These are phyloP conservation scores for Candida michaelii DNA, from an alignment of 805 yeast genomes.

Conservation along the genomic window DNA sequence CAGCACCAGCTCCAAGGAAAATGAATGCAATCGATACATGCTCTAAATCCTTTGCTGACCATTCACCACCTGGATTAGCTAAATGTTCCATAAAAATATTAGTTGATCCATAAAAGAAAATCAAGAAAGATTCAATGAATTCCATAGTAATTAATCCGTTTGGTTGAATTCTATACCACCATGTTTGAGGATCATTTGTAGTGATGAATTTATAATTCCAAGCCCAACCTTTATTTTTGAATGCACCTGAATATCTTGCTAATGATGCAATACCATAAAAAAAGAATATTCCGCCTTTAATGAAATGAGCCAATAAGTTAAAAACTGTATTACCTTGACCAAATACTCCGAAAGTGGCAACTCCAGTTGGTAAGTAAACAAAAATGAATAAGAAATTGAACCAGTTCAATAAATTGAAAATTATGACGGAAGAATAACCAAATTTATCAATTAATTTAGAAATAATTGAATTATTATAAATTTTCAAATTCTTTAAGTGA, in stretches of 20 bases:
- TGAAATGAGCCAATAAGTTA: slow-evolving; percentile 89
- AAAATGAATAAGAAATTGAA: slow-evolving; percentile 62
- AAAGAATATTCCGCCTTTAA: slow-evolving; percentile 91
- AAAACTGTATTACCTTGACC: slow-evolving; percentile 71
- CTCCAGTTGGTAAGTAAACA: slow-evolving; percentile 56
- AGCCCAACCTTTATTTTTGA: slow-evolving; percentile 76
- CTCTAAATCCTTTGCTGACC: slow-evolving; percentile 64
- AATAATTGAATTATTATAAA: slow-evolving; percentile 15
- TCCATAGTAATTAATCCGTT: slow-evolving; percentile 72
- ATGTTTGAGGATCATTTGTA: slow-evolving; percentile 28
- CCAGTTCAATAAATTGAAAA: slow-evolving; percentile 57
- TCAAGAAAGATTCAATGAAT: slow-evolving; percentile 73
- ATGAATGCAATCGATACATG: slow-evolving; percentile 34
- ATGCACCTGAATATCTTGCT: slow-evolving; percentile 85
- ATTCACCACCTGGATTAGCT: slow-evolving; percentile 62
- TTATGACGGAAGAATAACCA: slow-evolving; percentile 22
- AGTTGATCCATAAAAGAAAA: slow-evolving; percentile 85
- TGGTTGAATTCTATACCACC: slow-evolving; percentile 41
- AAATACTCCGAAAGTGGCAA: slow-evolving; percentile 66
- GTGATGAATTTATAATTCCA: slow-evolving; percentile 61
- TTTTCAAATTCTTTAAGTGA: slow-evolving; percentile 5
- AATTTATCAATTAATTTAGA: slow-evolving; percentile 19
- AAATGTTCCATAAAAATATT: slow-evolving; percentile 90
- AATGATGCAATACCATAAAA: slow-evolving; percentile 74
- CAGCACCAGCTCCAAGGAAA: slow-evolving; percentile 87